These are phyloP conservation scores for Chrysoporthe deuterocubensis DNA, from an alignment of 2,329 filamentous ascomycete species.

Conservation along the genomic window DNA sequence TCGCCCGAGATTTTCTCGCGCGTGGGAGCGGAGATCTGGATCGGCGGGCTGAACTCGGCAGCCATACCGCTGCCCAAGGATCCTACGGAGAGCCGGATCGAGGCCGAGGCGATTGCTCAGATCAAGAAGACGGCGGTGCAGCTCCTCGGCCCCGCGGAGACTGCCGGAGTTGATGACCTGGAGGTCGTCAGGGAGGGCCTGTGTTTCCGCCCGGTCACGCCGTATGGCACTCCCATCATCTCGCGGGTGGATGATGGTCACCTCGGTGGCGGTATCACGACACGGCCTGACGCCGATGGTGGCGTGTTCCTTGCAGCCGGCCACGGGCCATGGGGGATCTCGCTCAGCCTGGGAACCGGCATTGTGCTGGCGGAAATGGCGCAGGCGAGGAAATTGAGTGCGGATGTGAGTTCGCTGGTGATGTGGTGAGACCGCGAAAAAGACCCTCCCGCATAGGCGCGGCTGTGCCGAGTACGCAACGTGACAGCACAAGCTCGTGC, in stretches of 20 bases:
- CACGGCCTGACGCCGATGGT: constrained; percentile 48
- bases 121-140: constrained; percentile 53
- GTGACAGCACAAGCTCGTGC: no score
- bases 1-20: constrained; percentile 75
- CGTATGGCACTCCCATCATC: constrained; percentile 67
- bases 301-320: constrained; percentile 74
- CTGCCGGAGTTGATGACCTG: constrained; percentile 52
- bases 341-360: constrained; percentile 68
- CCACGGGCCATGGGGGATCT: constrained; percentile 78
- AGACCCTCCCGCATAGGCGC: constrained; percentile 16
- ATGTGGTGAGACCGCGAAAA: constrained; percentile 22
- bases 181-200: constrained; percentile 67
- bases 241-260: constrained; percentile 58
- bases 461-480: no score
- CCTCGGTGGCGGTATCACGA: constrained; percentile 55
- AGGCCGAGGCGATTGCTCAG: constrained; percentile 50
- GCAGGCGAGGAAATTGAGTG: constrained; percentile 59
- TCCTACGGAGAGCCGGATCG: constrained; percentile 54
- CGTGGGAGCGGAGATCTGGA: constrained; percentile 69
- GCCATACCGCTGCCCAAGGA: constrained; percentile 62
- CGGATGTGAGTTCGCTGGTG: constrained; percentile 59
- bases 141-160: constrained; percentile 47
- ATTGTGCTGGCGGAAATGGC: constrained; percentile 73
- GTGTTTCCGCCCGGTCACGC: constrained; percentile 74
- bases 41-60: constrained; percentile 72